These are phyloP conservation scores for Kwoniella newhampshirensis DNA, from an alignment of 768 basidiomycete species.

Conservation along the genomic window DNA sequence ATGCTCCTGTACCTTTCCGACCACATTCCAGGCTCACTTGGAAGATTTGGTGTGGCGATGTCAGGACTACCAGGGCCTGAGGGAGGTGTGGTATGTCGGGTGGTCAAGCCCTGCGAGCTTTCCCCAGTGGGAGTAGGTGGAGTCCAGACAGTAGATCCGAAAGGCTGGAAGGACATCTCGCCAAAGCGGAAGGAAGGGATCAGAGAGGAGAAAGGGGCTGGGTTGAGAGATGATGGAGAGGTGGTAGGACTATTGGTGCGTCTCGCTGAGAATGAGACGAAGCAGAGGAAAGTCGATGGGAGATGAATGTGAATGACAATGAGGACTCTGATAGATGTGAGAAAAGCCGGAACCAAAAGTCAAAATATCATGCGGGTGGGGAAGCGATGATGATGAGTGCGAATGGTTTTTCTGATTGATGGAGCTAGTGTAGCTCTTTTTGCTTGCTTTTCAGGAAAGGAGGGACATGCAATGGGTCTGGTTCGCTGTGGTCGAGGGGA, in stretches of 20 bases:
- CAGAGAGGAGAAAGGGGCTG: not conserved
- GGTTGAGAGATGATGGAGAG: not conserved
- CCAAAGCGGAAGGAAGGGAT: not conserved
- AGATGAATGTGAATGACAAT: too few species aligned
- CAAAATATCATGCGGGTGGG: not conserved
- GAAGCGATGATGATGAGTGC: not conserved
- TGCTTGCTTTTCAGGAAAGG: too few species aligned
- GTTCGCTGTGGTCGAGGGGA: too few species aligned
- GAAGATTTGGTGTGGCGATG: slow-evolving; percentile 9
- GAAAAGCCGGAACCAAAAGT: too few species aligned
- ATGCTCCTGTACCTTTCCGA: slow-evolving; percentile 16
- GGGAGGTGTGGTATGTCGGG: slow-evolving; percentile 12
- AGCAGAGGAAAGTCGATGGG: slow-evolving; percentile 3
- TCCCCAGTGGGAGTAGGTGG: slow-evolving; percentile 4
- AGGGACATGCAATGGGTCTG: not conserved
- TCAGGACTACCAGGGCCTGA: slow-evolving; percentile 9
- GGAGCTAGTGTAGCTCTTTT: too few species aligned
- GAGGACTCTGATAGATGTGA: too few species aligned
- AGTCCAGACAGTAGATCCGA: slow-evolving; percentile 7
- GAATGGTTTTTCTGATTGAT: too few species aligned
- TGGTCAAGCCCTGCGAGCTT: not conserved
- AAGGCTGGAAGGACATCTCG: slow-evolving; percentile 20
- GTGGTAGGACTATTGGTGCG: too few species aligned
- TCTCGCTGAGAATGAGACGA: slow-evolving; percentile 9
- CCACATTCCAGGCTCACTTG: slow-evolving; percentile 5